Evolutionary conservation across 495 filamentous ascomycete genomes (phyloP), one percentile per base, ranked within the genome.

Genomic region (Clavariopsis aquatica): DNA sequence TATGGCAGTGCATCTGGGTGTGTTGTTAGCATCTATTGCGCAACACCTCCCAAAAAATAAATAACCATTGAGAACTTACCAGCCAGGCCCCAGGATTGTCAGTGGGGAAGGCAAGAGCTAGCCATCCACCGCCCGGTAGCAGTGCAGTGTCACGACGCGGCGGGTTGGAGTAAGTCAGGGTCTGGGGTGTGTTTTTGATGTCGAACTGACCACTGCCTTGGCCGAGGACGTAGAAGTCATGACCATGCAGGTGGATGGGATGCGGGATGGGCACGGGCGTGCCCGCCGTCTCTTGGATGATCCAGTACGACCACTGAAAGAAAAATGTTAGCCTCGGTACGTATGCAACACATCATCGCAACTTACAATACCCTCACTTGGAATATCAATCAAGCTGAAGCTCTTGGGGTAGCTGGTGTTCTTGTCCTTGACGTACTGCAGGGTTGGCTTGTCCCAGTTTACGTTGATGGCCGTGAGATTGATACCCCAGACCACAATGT

Each of bases 191-290:
- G n/a, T 49, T 64, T 46, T 24, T 55, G 13, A 27, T 62, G 29
- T 73, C 59, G 55, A 74, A 74, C 15, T 43, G 55, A 41, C 72
- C 71, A 20, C 52, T 26, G 17, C 72, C 72, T 7, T 34, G n/a
- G 52, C 69, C 74, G 31, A 76, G 71, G 54, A 75, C 66, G 64
- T 67, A 75, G 66, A 73, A 76, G 55, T 76, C 74, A 58, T 76
- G 74, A 17, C 74, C 74, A 54, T 76, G 74, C 9, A 76, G 57
- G 60, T 76, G 74, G 31, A 76, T 74, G 15, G 70, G 71, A 58
- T 76, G 74, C 0, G 73, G 74, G 36, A 76, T 70, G 0, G 72
- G 71, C 9, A 71, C 71, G 1, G 29, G 58, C 1, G 70, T 72
- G 56, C 45, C 36, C 0, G 54, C 1, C 10, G 67, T 70, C 29